Evolutionary conservation across 2,329 filamentous ascomycete species (phyloP), one percentile per base, ranked within the genome.

Genomic region (Alternaria solani): DNA sequence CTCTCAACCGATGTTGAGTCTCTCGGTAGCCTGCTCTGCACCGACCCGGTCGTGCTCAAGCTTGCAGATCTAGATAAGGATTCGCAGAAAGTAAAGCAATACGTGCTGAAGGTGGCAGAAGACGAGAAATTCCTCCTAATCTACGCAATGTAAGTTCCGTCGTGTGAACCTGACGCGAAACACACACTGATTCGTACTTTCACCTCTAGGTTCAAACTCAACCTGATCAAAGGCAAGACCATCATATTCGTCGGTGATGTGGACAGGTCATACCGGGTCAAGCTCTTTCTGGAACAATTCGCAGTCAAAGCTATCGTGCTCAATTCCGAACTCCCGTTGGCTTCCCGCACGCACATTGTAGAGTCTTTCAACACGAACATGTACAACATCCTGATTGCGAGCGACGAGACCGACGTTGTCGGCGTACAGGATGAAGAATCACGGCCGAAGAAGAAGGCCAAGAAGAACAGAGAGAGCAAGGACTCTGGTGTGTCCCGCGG

Each of bases 301-400:
- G 94, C 93, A 47, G 94, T 97, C 75, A 91, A 93, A 76, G 94
- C 92, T 72, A 96, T 92, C 79, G 92, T 97, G 28, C 82, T 99
- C 41, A 99, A 99, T 81, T 95, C 93, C 1, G 94, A 99, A 75
- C 81, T 99, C 36, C 95, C 95, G 0, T 89, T 98, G 66, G 97
- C 97, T 73, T 95, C 92, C 1, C 86, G 95, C 61, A 88, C 97
- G 39, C 94, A 99, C 75, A 93, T 97, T 2, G 94, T 99, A 3
- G 91, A 98, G 71, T 93, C 98, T 77, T 99, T 99, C 81, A 99
- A 98, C 82, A 91, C 92, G 79, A 92, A 92, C 54, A 89, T 98
- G 7, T 99, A 99, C 84, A 94, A 99, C 71, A 97, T 98, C 63
- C 94, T 99, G 68, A 97, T 99, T 71, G 95, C 95, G 1, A 94